A percentile compares a stretch with the other conserved stretches of the same genome.
Conservation (phyloP, 441 rosid genomes). For the Macaranga tanarius region DNA sequence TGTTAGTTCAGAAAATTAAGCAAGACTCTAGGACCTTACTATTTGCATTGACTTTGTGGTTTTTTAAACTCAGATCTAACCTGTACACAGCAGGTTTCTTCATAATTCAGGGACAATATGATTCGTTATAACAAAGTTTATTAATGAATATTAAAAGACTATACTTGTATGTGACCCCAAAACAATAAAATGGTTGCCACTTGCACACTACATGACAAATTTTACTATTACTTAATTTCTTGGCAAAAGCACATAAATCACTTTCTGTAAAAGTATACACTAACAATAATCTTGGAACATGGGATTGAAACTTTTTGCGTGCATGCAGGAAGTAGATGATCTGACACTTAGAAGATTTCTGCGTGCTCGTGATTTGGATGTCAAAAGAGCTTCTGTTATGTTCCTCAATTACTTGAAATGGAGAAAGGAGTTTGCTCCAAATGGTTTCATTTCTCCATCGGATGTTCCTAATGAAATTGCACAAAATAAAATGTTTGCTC, state of each 20-base stretch:
- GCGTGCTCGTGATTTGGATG: slow-evolving; percentile 51
- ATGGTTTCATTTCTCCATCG: slow-evolving; percentile 33
- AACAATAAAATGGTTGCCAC: neutral
- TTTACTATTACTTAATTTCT: neutral
- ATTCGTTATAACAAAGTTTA: too few species aligned
- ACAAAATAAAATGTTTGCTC: slow-evolving; percentile 52
- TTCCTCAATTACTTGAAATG: slow-evolving; percentile 49
- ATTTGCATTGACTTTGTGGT: too few species aligned
- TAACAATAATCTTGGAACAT: too few species aligned
- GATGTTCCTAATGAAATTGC: slow-evolving; percentile 36
- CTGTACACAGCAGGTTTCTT: too few species aligned
- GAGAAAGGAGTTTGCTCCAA: slow-evolving; percentile 43
- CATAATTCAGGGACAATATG: too few species aligned
- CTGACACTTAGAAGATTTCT: slow-evolving; percentile 47
- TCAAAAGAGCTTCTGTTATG: slow-evolving; percentile 45
- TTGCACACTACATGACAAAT: neutral
- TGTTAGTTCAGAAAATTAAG: too few species aligned
- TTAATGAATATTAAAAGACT: too few species aligned
- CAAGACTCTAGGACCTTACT: too few species aligned
- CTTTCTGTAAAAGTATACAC: neutral
- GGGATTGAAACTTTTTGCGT: neutral
- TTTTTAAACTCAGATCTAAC: too few species aligned
- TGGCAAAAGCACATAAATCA: neutral
- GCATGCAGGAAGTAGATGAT: slow-evolving; percentile 49
- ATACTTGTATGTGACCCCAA: too few species aligned